Base-by-base conservation (phyloP, 2,329 filamentous ascomycete species). In the Phialocephala sp. region DNA sequence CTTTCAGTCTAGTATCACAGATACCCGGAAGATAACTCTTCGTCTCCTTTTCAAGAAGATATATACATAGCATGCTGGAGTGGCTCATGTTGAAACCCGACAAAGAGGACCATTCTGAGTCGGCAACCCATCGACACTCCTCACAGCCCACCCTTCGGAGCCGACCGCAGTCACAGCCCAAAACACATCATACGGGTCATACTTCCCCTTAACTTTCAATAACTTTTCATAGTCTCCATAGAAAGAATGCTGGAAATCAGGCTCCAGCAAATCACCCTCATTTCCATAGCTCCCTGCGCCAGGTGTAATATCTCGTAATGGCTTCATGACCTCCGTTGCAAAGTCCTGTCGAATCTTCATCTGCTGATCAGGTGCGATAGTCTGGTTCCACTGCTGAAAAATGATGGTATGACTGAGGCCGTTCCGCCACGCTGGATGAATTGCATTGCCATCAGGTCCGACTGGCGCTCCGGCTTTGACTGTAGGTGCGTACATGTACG, bases 201-300 rank as follows among this genome's bases (percentile, higher is more conserved):
- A 32, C 27, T 47, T 11, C 22, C 22, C 11, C 58, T 60, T 60
- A 3, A 60, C 5, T 12, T 8, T 32, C n/a, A 32, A 35, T 12
- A 24, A 36, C 12, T 4, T 22, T 27, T 18, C 20, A 47, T 32
- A 47, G 9, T 20, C 20, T 8, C 82, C 83, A 66, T 78, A 85
- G 69, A 83, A 83, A 5, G 72, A 74, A 11, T 77, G 32, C 72
- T 82, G 76, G 72, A 77, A 84, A 59, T 80, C 67, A 0, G 75
- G 74, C 72, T 83, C 76, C 43, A 73, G 74, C 59, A 80, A 79
- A 72, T 84, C 79, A 1, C 80, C 82, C 74, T 86, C 84, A 68
- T 83, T 85, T 76, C 81, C 75, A 72, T 84, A 84, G 1, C 77
- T 75, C 2, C 79, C 81, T 14, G 76, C 74, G 0, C 76, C 77